Base-by-base conservation (phyloP, 148 eudicot genomes). In the Cornus controversa region DNA sequence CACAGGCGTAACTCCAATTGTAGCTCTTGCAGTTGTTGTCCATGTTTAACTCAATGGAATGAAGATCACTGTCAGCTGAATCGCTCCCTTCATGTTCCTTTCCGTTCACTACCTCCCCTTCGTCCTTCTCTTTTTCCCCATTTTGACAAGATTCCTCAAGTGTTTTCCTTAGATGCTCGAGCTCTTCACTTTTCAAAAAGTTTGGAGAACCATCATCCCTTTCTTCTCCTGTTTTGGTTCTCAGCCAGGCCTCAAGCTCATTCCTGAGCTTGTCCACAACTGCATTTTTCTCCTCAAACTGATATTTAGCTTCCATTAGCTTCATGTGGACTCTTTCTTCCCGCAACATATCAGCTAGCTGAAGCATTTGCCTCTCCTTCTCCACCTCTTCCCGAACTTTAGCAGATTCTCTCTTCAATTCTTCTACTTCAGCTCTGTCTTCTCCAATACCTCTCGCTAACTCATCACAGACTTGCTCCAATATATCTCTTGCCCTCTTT, bases 241-340 rank as follows among this genome's bases (percentile, higher is more conserved):
- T 83, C 74, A 88, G 77, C 60, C 82, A 83, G 26, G 75, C 78
- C 73, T 91, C 92, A 13, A 94, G 86, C 69, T 94, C 94, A 28
- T 20, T 87, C 80, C 85, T 91, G 75, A 92, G 69, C 80, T 83
- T 87, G 74, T 94, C 92, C 28, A 92, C 81, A 24, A 87, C 90
- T 34, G 86, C 92, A 71, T 87, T 89, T 77, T 94, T 94, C 86
- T 94, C 97, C 84, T 94, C 97, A 66, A 85, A 94, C 70, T 94
- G 89, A 31, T 92, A 85, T 79, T 79, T 89, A 53, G 98, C 98
- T 27, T 94, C 98, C 14, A 84, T 75, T 26, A 94, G 90, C 86
- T 94, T 94, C 98, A 94, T 94, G 77, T 94, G 98, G 40, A 94
- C 98, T 73, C 98, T 84, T 78, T 94, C 98, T 82, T 94, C 98